Conservation (phyloP, 495 filamentous ascomycete species). For the Talaromyces thailandensis region DNA sequence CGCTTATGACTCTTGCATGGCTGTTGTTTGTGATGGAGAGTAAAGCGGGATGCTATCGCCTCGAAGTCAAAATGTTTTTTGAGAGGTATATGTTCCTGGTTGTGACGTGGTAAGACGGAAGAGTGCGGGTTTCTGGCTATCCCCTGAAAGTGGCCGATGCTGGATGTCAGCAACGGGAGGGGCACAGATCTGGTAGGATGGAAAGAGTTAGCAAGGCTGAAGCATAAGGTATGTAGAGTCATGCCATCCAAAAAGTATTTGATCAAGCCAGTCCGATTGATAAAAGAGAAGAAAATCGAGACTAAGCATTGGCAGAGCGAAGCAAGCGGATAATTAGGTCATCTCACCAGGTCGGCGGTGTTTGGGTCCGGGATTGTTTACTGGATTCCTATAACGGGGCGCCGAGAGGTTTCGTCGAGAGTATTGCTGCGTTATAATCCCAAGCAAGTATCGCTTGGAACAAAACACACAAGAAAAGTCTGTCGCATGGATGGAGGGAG, state of each 20-base stretch:
- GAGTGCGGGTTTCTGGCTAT: not conserved
- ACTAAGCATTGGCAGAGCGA: not conserved
- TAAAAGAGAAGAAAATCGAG: not conserved
- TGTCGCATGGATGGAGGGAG: not conserved
- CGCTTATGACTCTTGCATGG: constrained; percentile 1
- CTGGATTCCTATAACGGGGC: not conserved
- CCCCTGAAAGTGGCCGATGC: constrained; percentile 3
- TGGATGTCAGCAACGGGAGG: not conserved
- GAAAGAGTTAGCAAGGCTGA: not conserved
- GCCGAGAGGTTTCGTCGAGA: not conserved
- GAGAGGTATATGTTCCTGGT: not conserved
- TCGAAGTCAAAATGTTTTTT: not conserved
- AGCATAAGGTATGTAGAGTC: not conserved
- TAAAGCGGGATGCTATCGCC: not conserved
- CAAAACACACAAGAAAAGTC: no score
- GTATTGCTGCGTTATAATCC: not conserved
- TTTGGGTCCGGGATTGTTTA: constrained; percentile 3
- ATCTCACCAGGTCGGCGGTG: constrained; percentile 3
- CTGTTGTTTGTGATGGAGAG: not conserved
- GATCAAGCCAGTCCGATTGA: not conserved
- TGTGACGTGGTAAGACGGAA: constrained; percentile 2
- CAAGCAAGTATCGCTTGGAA: not conserved
- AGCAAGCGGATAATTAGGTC: constrained; percentile 3
- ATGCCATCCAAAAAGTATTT: not conserved
- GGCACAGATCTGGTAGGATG: not conserved